Base-by-base conservation (phyloP, 176 grass and related monocot genomes). In the Elaeis guineensis region DNA sequence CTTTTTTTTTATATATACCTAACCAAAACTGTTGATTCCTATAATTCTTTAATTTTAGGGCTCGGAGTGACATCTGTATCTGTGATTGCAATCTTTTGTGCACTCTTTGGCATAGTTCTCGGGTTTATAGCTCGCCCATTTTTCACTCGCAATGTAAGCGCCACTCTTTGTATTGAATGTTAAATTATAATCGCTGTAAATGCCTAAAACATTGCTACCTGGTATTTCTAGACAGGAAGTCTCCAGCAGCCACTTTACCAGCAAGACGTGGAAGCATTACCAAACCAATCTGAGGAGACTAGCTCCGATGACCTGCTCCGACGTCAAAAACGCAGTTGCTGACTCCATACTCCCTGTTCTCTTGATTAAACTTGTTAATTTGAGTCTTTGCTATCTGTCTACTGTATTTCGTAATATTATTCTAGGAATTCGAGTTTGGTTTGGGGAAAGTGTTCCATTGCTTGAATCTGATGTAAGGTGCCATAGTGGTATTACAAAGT, bases 241-340 rank as follows among this genome's bases (percentile, higher is more conserved):
- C 82, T 85, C 65, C 76, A 67, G 75, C 76, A 85, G 49, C 82
- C 72, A 17, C 76, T 85, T 61, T 72, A 74, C 71, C 82, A 85
- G 25, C 72, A 79, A 57, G 72, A 71, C 69, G 21, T 58, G 44
- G 76, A 79, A 53, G 6, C 76, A 71, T n/a, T 79, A 20, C 76
- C 59, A 49, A 77, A 85, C 20, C 59, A 63, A 62, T 17, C 67
- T 63, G 76, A 75, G 71, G 82, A 71, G 22, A 68, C 71, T 17
- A 6, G 29, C 66, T 24, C 72, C 72, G 82, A 79, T 85, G 61
- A 57, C 65, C 62, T 85, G 66, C 66, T 85, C 55, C 76, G 72
- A 61, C 82, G 66, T 72, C 28, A 85, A 26, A 85, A 85, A 48
- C 76, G 76, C 26, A 85, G 57, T 63, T 85, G 76, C 62, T 85